Evolutionary conservation across 345 rosid species (phyloP).

Genomic region (Populus ilicifolia): DNA sequence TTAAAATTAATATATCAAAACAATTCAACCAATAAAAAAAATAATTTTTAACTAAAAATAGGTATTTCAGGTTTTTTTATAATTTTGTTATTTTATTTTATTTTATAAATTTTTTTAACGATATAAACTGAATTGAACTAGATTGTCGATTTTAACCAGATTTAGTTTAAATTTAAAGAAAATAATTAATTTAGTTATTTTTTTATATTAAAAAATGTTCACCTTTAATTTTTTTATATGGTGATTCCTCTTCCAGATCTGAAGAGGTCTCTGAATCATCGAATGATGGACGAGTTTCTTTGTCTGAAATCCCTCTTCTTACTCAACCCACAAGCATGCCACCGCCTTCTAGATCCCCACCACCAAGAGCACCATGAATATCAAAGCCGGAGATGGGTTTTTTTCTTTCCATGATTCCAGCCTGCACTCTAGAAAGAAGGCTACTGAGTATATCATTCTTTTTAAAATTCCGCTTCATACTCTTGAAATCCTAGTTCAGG

Average conservation of each 20-base stretch:
- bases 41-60: too few relatives aligned
- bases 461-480: slow-evolving; percentile 41
- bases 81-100: too few relatives aligned
- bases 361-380: slow-evolving; percentile 70
- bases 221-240: slow-evolving; percentile 9
- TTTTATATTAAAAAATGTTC: too few relatives aligned
- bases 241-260: slow-evolving; percentile 36
- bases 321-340: slow-evolving; percentile 78
- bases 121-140: too few relatives aligned
- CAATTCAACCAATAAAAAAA: too few relatives aligned
- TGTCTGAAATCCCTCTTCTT: slow-evolving; percentile 82
- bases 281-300: slow-evolving; percentile 82
- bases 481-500: slow-evolving; percentile 42
- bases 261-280: slow-evolving; percentile 51
- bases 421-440: slow-evolving; percentile 40
- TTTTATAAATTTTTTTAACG: too few relatives aligned
- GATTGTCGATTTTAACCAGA: too few relatives aligned
- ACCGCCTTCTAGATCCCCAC: slow-evolving; percentile 94
- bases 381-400: slow-evolving; percentile 36
- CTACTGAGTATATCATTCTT: slow-evolving; percentile 37
- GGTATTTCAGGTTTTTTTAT: too few relatives aligned
- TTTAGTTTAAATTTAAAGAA: too few relatives aligned
- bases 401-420: slow-evolving; percentile 22
- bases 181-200: too few relatives aligned
- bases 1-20: too few relatives aligned